Evolutionary conservation across 1,139 yeast genomes (phyloP), one percentile per base, ranked within the genome.

Genomic region (Hyphopichia burtonii): DNA sequence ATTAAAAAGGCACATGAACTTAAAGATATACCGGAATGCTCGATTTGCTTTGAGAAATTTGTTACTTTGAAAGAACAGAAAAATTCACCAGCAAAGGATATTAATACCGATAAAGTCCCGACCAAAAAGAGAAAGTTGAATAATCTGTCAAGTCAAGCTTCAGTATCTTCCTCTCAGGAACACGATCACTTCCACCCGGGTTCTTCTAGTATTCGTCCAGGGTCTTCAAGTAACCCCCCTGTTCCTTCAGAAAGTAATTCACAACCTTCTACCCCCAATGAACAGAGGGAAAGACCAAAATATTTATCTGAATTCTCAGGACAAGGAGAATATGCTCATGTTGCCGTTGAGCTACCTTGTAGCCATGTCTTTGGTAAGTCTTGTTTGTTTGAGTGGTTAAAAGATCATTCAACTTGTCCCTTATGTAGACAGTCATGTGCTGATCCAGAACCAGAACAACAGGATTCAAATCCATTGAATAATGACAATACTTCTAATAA

Each of bases 381-480:
- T 22, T 89, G 97, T 64, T 66, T 87, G 33, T 74, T 69, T 47
- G 85, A 83, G 50, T 89, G 97, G 97, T 76, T 89, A 41, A 72
- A 74, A 45, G 68, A 73, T 37, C 80, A 84, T 44, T 71, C 79
- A 28, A 79, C 88, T 1, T 89, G 97, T 59, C 97, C 97, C 0
- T 66, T 88, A 42, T 89, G 97, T 56, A 78, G 96, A 45, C 66
- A 66, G 22, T 68, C 76, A 2, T 38, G 41, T 33, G 34, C 30
- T 28, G 40, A 37, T 20, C n/a, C 34, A n/a, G 38, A 36, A 36
- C 38, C 38, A 14, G 34, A 30, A 11, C 28, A 20, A 27, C 31
- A 5, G 11, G 15, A n/a, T 4, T 27, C 33, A 31, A 31, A 31
- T 16, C 23, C 23, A 20, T 31, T 16, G 15, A 14, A 14, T 31